phyloP scores from a whole-genome alignment of 352 stramenopile species.

The Globisporangium apiculatum region DNA sequence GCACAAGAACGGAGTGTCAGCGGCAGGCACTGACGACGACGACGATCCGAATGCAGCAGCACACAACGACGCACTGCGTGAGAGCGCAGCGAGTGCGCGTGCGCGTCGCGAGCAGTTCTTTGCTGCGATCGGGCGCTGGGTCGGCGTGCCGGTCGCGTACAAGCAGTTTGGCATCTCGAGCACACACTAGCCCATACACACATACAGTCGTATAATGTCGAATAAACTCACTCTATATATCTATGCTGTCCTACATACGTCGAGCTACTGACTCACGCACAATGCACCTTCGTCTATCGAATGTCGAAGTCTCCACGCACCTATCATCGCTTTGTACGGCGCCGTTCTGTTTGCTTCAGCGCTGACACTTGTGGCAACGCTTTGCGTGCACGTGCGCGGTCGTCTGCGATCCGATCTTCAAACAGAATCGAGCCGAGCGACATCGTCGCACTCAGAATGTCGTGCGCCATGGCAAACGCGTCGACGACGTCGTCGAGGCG shows the following conservation, averaged over 20 bases:
- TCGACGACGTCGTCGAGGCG: slow-evolving; percentile 59
- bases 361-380: no score
- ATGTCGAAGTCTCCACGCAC: no score
- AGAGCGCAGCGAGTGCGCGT: neutral
- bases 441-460: slow-evolving; percentile 39
- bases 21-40: slow-evolving; percentile 3
- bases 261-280: no score
- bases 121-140: slow-evolving; percentile 17
- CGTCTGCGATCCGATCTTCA: slow-evolving; percentile 31
- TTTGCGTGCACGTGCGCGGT: slow-evolving; percentile 6
- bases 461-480: slow-evolving; percentile 59
- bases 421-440: slow-evolving; percentile 57
- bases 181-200: slow-evolving; percentile 3
- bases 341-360: no score
- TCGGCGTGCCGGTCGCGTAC: slow-evolving; percentile 24
- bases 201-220: no score
- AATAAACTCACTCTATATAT: neutral
- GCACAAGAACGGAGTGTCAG: slow-evolving; percentile 24
- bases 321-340: no score
- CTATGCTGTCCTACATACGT: no score
- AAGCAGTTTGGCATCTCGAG: slow-evolving; percentile 23
- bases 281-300: no score
- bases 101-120: slow-evolving; percentile 7
- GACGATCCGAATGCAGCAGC: neutral
- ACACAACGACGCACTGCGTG: neutral